These are phyloP conservation scores for Phyllosticta citriasiana DNA, from an alignment of 2,329 filamentous ascomycete genomes.

Conservation along the genomic window DNA sequence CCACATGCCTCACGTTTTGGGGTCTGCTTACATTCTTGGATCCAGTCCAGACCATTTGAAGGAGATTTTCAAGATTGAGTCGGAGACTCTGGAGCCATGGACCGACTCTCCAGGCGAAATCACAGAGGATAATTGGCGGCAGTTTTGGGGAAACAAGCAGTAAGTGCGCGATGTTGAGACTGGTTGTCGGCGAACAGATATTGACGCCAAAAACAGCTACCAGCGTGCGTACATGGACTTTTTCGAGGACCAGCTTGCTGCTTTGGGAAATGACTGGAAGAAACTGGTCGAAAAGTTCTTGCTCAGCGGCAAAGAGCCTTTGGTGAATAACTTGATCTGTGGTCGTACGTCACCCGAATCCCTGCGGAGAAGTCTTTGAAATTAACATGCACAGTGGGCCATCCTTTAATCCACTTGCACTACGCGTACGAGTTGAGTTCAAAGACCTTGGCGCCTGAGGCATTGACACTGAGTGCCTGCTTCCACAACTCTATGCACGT, in stretches of 20 bases:
- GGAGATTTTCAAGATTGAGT: slow-evolving; percentile 68
- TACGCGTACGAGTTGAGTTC: slow-evolving; percentile 85
- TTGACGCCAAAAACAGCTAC: slow-evolving; percentile 41
- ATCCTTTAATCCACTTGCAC: slow-evolving; percentile 85
- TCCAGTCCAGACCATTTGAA: slow-evolving; percentile 64
- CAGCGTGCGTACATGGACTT: slow-evolving; percentile 90
- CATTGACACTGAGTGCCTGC: slow-evolving; percentile 58
- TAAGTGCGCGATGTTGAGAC: slow-evolving; percentile 24
- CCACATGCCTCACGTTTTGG: slow-evolving; percentile 70
- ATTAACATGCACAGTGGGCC: slow-evolving; percentile 52
- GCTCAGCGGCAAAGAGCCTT: slow-evolving; percentile 60
- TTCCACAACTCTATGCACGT: slow-evolving; percentile 49
- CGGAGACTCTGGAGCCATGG: slow-evolving; percentile 68
- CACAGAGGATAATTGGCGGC: slow-evolving; percentile 71
- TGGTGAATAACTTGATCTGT: slow-evolving; percentile 70
- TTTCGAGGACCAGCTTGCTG: slow-evolving; percentile 82
- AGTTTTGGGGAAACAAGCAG: slow-evolving; percentile 66
- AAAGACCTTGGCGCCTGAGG: slow-evolving; percentile 80
- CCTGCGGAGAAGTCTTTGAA: neutral
- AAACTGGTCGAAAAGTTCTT: slow-evolving; percentile 65
- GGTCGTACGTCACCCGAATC: slow-evolving; percentile 53
- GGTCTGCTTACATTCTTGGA: slow-evolving; percentile 80
- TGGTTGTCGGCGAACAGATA: neutral
- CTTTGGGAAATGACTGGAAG: slow-evolving; percentile 74
- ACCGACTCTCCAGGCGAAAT: slow-evolving; percentile 75